Evolutionary conservation across 2,329 filamentous ascomycete genomes (phyloP), one percentile per base, ranked within the genome.

Genomic region (Escovopsis sp.): DNA sequence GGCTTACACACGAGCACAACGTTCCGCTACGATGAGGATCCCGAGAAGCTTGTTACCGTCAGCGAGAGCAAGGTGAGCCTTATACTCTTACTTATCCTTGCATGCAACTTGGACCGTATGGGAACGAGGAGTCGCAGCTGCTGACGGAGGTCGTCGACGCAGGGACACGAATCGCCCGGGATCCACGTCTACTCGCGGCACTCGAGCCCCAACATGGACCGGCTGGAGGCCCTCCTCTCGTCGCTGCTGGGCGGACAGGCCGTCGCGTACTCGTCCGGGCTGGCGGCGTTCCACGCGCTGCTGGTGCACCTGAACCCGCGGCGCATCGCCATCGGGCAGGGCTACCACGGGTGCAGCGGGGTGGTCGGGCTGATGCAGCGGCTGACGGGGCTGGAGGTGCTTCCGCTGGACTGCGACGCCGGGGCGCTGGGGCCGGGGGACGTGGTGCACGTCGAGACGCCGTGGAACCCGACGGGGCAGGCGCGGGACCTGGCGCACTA

Each of bases 311-410:
- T 94, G 8, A 87, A 93, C 59, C 91, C 91, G 1, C 77, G 77
- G 52, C 79, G 81, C 45, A 77, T 96, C 43, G 82, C 86, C 51
- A 86, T 96, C 49, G 80, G 80, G 33, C 78, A 73, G 12, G 88
- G 87, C 36, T 98, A 96, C 64, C 91, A 96, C 65, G 91, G 91
- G 53, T 94, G 85, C 62, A 86, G 94, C 60, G 86, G 85, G 47
- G 84, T 94, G 28, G 74, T 95, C 52, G 63, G 63, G 30, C 64
- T 96, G 43, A 70, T 93, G 50, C 63, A 72, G 45, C 84, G 85
- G 48, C 75, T 95, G 40, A 85, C 80, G 26, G 82, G 82, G 0
- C 73, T 94, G 26, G 63, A 80, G 57, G 73, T 81, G 50, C 69
- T 95, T 3, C 72, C 79, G 19, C 72, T 96, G 12, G 74, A 82